A percentile compares a stretch with the other conserved stretches of the same genome.
phyloP scores from a whole-genome alignment of 306 rosid species.

The Datisca glomerata region DNA sequence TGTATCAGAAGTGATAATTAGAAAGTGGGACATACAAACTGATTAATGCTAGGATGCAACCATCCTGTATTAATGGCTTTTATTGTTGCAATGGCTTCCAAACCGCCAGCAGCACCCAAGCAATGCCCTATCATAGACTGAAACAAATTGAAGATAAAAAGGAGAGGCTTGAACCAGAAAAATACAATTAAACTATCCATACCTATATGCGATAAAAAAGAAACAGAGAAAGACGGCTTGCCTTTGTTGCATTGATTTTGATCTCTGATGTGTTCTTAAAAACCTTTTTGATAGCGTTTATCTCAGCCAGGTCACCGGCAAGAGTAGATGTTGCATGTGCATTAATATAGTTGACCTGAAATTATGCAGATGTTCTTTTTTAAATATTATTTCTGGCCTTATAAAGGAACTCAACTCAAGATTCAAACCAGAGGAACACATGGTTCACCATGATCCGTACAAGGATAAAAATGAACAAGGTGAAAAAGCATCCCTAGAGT shows the following conservation, averaged over 20 bases:
- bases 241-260: slow-evolving; percentile 98
- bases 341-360: slow-evolving; percentile 92
- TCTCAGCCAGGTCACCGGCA: slow-evolving; percentile 96
- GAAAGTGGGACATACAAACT: slow-evolving; percentile 58
- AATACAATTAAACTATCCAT: background rate
- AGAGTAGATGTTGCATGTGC: slow-evolving; percentile 98
- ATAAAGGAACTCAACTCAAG: too few relatives aligned
- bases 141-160: slow-evolving; percentile 16
- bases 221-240: slow-evolving; percentile 18
- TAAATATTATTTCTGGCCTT: too few relatives aligned
- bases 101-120: slow-evolving; percentile 97
- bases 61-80: slow-evolving; percentile 94
- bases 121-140: slow-evolving; percentile 99
- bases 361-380: too few relatives aligned
- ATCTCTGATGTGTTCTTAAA: slow-evolving; percentile 77
- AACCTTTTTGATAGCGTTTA: slow-evolving; percentile 89
- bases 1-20: slow-evolving; percentile 3
- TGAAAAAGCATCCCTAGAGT: too few relatives aligned
- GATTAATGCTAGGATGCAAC: slow-evolving; percentile 94
- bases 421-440: too few relatives aligned
- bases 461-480: too few relatives aligned
- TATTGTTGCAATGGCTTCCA: slow-evolving; percentile 97
- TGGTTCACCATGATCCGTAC: too few relatives aligned
- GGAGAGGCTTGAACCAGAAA: background rate
- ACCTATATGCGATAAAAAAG: background rate